These are phyloP conservation scores for Cladobotryum mycophilum DNA, from an alignment of 2,329 filamentous ascomycete species.

Conservation along the genomic window DNA sequence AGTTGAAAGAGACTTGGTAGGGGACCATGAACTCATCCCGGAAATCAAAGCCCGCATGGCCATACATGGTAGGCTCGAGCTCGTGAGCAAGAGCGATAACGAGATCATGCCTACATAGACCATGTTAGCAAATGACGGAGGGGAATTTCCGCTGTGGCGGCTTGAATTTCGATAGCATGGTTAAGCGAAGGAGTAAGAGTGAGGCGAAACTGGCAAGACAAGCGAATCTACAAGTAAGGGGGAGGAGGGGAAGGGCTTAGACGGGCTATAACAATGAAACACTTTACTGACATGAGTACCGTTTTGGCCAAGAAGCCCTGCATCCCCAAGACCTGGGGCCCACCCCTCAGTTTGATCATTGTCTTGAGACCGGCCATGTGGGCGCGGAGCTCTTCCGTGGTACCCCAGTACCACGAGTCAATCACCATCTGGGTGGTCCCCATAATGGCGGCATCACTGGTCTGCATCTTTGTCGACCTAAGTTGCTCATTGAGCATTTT, in stretches of 20 bases:
- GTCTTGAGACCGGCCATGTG: constrained; percentile 42
- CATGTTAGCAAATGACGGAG: constrained; percentile 13
- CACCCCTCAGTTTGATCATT: constrained; percentile 43
- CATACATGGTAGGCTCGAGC: constrained; percentile 35
- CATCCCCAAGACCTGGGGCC: constrained; percentile 39
- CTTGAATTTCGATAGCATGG: neutral
- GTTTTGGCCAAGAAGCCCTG: constrained; percentile 43
- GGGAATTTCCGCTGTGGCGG: no score
- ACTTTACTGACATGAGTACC: constrained; percentile 37
- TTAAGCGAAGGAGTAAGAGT: neutral
- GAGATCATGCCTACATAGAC: constrained; percentile 36
- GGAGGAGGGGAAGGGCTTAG: neutral
- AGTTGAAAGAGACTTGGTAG: constrained; percentile 40
- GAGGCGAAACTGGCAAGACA: neutral
- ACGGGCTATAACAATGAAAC: neutral
- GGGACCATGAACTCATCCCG: constrained; percentile 31
- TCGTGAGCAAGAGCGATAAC: constrained; percentile 44
- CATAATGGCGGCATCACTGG: constrained; percentile 40
- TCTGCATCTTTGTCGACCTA: constrained; percentile 26
- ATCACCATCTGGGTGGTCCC: constrained; percentile 43
- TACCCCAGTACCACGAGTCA: constrained; percentile 51
- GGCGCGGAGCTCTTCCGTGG: constrained; percentile 35
- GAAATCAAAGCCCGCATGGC: constrained; percentile 36
- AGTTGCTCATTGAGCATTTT: constrained; percentile 43
- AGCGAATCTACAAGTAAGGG: neutral